Percentiles rank a stretch among this genome's conserved stretches.
These are phyloP conservation scores for Lagenidium giganteum DNA, from an alignment of 352 stramenopile species.

Conservation along the genomic window DNA sequence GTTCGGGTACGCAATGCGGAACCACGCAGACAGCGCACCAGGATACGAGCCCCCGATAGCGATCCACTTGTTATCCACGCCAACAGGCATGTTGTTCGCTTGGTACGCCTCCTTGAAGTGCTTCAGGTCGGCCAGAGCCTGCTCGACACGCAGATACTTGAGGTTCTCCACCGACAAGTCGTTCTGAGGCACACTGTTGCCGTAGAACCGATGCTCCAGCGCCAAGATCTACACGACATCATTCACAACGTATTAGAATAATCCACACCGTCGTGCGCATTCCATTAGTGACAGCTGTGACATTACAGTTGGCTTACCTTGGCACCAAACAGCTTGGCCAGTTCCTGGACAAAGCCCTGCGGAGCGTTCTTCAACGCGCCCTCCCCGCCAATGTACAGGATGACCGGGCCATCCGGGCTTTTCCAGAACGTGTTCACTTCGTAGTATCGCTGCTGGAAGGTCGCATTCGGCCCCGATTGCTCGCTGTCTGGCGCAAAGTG, in stretches of 20 bases:
- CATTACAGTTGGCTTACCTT: constrained; percentile 38
- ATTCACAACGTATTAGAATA: too few relatives aligned
- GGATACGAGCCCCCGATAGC: constrained; percentile 72
- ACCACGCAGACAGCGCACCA: constrained; percentile 68
- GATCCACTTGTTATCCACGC: constrained; percentile 65
- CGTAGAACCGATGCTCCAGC: constrained; percentile 80
- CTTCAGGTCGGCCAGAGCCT: constrained; percentile 73
- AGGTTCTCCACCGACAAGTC: constrained; percentile 59
- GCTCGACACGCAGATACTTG: constrained; percentile 56
- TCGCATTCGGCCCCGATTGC: constrained; percentile 11
- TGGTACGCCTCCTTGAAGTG: constrained; percentile 63
- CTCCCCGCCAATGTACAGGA: constrained; percentile 79
- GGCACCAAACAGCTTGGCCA: constrained; percentile 56
- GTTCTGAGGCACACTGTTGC: constrained; percentile 55
- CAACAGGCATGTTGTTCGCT: too few relatives aligned
- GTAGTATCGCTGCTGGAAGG: constrained; percentile 63
- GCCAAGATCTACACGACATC: constrained; percentile 57
- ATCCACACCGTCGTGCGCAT: too few relatives aligned
- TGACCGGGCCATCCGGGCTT: constrained; percentile 39
- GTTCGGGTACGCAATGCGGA: constrained; percentile 67
- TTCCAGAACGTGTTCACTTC: constrained; percentile 48
- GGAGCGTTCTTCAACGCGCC: constrained; percentile 44
- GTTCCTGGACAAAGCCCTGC: constrained; percentile 46
- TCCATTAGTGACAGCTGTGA: neutral
- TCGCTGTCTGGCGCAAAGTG: constrained; percentile 28